Base-by-base conservation (phyloP, 768 basidiomycete genomes). In the Termitomyces sp. region DNA sequence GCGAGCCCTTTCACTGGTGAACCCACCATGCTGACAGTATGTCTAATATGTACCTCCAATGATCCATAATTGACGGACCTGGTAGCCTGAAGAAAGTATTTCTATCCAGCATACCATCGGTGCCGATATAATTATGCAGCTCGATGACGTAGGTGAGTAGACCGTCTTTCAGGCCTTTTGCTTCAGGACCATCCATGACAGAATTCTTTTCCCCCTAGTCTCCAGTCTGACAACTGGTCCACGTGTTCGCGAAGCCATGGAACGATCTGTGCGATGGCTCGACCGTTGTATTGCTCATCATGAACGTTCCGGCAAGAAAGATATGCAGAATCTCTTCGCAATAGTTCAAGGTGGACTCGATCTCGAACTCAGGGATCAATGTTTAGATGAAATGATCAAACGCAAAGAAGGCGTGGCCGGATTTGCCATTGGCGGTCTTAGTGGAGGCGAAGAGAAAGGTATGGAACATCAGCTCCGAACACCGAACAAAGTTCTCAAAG, bases 391-490 rank as follows among this genome's bases (percentile, higher is more conserved):
- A 52, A 95, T 96, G 92, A 73, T 92, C 36, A 78, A 84, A 57
- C 80, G 93, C 37, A 86, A 80, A 63, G 79, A 87, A 59, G 73
- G 73, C n/a, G 84, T 95, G 4, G 84, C 92, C n/a, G 93, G 94
- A 1, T 95, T 90, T 69, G 93, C 93, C 8, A 90, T 96, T 56
- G 94, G 93, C 24, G 93, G 93, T 2, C 75, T 96, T 9, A 93
- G 90, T 62, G 93, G 93, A 24, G 93, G 93, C 15, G 93, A 96
- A 76, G 91, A 86, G 70, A 94, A 95, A 82, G 92, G 92, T 86
- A 58, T 34, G 72, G 60, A 29, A 52, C 18, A 50, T 28, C 24
- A 29, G 56, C 44, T 26, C 44, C 16, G 24, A 37, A 33, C 26
- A 41, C 7, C 31, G 29, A 4, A 31, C 13, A 49, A 57, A 51